Base-by-base conservation (phyloP, 1,284 basidiomycete genomes). In the Flammula alnicola region DNA sequence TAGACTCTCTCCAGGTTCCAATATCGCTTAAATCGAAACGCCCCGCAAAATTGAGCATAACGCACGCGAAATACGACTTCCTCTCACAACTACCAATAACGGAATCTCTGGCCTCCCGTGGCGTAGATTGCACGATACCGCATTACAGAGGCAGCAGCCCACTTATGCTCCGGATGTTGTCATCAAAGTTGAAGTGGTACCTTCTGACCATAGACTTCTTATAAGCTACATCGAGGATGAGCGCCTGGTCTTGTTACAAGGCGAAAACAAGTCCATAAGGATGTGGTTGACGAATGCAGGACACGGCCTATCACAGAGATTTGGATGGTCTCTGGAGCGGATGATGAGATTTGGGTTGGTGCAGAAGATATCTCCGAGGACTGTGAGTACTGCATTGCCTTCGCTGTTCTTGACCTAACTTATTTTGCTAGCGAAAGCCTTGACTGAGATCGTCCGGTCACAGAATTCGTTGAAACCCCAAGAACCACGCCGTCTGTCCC, bases 41-140 rank as follows among this genome's bases (percentile, higher is more conserved):
- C 39, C 70, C 83, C 1, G 73, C 76, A 4, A 75, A 76, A 3
- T 62, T 92, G n/a, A 68, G 68, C 20, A 68, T 91, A 26, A 77
- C 80, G 4, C 70, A 80, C 42, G 72, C 77, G 23, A 74, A 72
- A 39, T 92, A 87, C 56, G 65, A 81, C 32, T 92, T 92, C 64
- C 75, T 92, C 33, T 79, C 78, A 6, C 72, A 90, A 23, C 73
- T 91, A 23, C 80, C 84, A 10, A 69, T 74, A 11, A 73, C 63
- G 3, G 89, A 92, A 60, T 72, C 81, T 3, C 71, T 92, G 4
- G 73, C 80, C 16, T 74, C 73, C 36, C 83, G 83, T 14, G 90
- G 90, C 77, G 73, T 44, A 72, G 89, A 51, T 70, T 92, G 23
- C 83, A 92, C 39, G 80, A 83, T 44, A 91, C 89, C 3, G 71